Percentiles rank a stretch among this genome's conserved stretches.
These are phyloP conservation scores for Fusarium ambrosium DNA, from an alignment of 2,329 filamentous ascomycete species.

Conservation along the genomic window DNA sequence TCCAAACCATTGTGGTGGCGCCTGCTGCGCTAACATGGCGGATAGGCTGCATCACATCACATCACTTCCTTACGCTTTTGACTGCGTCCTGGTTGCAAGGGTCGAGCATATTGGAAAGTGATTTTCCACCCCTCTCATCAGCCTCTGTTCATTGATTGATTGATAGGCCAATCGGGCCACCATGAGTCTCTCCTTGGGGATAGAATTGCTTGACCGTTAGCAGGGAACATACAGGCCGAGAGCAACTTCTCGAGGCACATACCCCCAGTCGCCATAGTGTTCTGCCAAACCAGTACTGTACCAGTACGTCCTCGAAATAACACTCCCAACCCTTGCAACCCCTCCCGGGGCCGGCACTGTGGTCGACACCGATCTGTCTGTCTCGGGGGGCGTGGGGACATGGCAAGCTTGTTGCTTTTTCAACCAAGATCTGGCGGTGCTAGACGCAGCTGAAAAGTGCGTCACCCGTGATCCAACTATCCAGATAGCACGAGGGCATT, in stretches of 20 bases:
- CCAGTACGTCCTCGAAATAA: background rate
- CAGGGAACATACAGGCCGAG: background rate
- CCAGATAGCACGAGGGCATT: background rate
- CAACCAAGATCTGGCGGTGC: conserved; percentile 21
- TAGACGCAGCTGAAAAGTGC: conserved; percentile 36
- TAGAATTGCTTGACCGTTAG: background rate
- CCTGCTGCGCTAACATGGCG: conserved; percentile 2
- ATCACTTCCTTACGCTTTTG: background rate
- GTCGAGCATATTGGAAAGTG: background rate
- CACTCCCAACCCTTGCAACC: background rate
- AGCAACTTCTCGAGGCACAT: background rate
- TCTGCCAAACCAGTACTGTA: background rate
- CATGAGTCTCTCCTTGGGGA: background rate
- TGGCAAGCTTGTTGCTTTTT: conserved; percentile 26
- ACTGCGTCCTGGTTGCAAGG: background rate
- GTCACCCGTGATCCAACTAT: conserved; percentile 13
- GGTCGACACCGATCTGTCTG: conserved; percentile 14
- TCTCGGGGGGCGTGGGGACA: conserved; percentile 21
- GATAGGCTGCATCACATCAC: background rate
- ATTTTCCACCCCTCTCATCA: background rate
- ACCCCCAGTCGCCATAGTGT: background rate
- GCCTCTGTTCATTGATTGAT: background rate
- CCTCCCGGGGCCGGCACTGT: background rate
- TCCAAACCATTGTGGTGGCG: conserved; percentile 6
- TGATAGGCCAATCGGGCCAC: background rate